Conservation (phyloP, 192 early-diverging fungal genomes). For the Linnemannia hyalina region DNA sequence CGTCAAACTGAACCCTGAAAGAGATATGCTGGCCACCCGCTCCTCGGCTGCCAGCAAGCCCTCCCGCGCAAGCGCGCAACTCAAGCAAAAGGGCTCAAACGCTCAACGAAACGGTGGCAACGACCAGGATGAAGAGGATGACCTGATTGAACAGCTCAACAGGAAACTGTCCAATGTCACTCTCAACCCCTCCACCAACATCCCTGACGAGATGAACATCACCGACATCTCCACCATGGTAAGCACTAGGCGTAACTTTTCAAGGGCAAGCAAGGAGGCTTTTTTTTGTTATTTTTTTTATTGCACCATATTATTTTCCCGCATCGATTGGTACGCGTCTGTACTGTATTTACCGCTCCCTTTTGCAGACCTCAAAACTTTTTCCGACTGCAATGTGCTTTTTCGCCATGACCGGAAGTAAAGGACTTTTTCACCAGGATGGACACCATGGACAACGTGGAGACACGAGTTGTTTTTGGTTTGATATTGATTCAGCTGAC, state of each 20-base stretch:
- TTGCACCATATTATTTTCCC: slow-evolving; percentile 8
- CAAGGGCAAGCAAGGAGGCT: not conserved
- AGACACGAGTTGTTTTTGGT: not conserved
- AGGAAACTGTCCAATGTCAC: slow-evolving; percentile 52
- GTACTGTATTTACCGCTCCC: too few species aligned
- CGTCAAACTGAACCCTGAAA: not conserved
- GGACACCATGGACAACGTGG: not conserved
- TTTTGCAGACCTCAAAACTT: not conserved
- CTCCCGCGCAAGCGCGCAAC: slow-evolving; percentile 27
- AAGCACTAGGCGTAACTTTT: not conserved
- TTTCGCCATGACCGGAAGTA: not conserved
- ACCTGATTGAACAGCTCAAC: slow-evolving; percentile 55
- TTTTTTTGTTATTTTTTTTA: not conserved
- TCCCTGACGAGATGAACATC: slow-evolving; percentile 56
- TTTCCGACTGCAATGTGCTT: not conserved
- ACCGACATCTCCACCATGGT: slow-evolving; percentile 54
- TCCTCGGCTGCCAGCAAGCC: slow-evolving; percentile 28
- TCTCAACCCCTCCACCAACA: slow-evolving; percentile 41
- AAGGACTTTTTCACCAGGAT: not conserved
- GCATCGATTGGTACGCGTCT: not conserved
- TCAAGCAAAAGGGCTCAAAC: slow-evolving; percentile 43
- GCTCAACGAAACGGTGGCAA: slow-evolving; percentile 28
- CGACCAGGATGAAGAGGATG: slow-evolving; percentile 48
- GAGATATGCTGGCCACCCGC: slow-evolving; percentile 21
- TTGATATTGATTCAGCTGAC: not conserved